Evolutionary conservation across 495 filamentous ascomycete genomes (phyloP).

Genomic region (Talaromyces thailandensis): DNA sequence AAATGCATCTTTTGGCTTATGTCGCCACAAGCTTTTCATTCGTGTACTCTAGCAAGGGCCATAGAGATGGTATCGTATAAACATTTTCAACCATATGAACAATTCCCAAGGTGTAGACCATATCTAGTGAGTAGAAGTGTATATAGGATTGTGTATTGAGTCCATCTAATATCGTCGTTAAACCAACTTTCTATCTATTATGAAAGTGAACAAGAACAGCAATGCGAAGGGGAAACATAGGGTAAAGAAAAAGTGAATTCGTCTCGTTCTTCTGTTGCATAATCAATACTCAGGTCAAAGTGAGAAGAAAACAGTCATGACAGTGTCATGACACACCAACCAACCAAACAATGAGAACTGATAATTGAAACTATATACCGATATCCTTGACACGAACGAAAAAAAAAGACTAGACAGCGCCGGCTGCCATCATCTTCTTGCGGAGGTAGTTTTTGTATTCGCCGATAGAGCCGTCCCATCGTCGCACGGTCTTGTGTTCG

Average conservation of each 20-base stretch:
- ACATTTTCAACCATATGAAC: neutral
- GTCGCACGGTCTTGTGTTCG: conserved; percentile 83
- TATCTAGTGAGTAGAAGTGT: neutral
- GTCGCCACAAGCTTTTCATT: neutral
- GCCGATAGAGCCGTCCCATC: conserved; percentile 84
- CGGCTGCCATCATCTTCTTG: conserved; percentile 79
- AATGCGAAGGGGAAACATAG: neutral
- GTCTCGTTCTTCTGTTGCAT: neutral
- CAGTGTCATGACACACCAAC: neutral
- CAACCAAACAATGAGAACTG: neutral
- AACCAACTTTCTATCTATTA: neutral
- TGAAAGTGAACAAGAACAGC: neutral
- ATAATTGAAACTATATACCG: neutral
- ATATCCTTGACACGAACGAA: neutral
- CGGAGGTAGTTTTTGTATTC: conserved; percentile 97
- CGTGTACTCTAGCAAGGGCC: neutral
- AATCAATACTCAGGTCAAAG: neutral
- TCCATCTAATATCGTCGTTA: neutral
- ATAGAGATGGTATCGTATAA: neutral
- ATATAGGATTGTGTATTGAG: neutral
- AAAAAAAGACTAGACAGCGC: conserved; percentile 30
- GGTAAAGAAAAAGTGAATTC: neutral
- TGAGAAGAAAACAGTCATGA: neutral
- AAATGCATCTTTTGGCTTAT: conserved; percentile 20
- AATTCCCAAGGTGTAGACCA: neutral